Conservation (phyloP, 2,329 filamentous ascomycete species). For the Fragosphaeria purpurea region DNA sequence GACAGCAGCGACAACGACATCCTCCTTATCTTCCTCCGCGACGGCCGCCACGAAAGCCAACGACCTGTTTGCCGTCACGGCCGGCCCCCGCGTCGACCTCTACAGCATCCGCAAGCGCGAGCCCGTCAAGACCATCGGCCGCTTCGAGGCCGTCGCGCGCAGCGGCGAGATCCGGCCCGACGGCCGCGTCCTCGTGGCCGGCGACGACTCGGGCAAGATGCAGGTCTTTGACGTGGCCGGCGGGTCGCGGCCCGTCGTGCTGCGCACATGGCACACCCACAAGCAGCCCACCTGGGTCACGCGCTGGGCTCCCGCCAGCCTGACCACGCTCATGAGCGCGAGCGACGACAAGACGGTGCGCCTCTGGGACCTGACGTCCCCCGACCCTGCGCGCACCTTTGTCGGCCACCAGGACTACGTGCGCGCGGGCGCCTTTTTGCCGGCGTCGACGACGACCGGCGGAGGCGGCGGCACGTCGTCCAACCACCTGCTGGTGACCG, state of each 20-base stretch:
- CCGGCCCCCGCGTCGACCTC: conserved; percentile 83
- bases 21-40: conserved; percentile 1
- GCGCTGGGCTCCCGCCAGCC: conserved; percentile 79
- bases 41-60: conserved; percentile 38
- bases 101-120: conserved; percentile 89
- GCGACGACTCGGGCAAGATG: conserved; percentile 82
- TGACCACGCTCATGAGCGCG: conserved; percentile 78
- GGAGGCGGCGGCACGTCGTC: conserved; percentile 13
- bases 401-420: conserved; percentile 89
- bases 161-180: conserved; percentile 82
- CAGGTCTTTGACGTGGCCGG: conserved; percentile 82
- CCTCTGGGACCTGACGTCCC: conserved; percentile 84
- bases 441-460: conserved; percentile 45
- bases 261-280: conserved; percentile 92
- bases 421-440: conserved; percentile 76
- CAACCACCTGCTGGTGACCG: conserved; percentile 69
- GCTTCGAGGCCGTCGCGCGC: conserved; percentile 85
- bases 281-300: conserved; percentile 90
- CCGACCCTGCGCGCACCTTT: conserved; percentile 67
- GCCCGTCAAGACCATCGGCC: conserved; percentile 83
- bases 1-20: conserved; percentile 28
- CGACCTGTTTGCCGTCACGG: conserved; percentile 86
- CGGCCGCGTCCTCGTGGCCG: conserved; percentile 79
- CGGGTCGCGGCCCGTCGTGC: conserved; percentile 64
- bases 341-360: conserved; percentile 90